Evolutionary conservation across 2,329 filamentous ascomycete species (phyloP), one percentile per base, ranked within the genome.

Genomic region (Claviceps spartinae): DNA sequence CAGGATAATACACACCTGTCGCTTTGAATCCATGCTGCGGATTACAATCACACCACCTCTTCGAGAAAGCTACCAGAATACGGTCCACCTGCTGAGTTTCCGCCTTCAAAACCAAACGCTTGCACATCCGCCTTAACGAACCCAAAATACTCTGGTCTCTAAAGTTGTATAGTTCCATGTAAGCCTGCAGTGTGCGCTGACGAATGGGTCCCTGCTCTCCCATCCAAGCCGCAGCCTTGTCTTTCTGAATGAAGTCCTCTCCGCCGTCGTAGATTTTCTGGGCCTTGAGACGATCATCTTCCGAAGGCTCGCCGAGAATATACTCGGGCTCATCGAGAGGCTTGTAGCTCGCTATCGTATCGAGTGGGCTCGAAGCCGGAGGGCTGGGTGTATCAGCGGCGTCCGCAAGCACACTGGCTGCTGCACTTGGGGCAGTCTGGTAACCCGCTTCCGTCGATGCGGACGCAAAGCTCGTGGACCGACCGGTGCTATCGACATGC

Each of bases 71-170:
- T 61, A 94, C 87, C 56, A 98, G 71, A 54, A 98, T 91, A 37
- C 93, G 85, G 65, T 98, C 93, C 20, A 98, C 88, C 67, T 98
- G 91, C 68, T 98, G 93, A 2, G 90, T 95, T 69, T 98, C 93
- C 42, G 87, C 93, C 58, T 87, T 86, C 53, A 98, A 75, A 4
- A 93, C 76, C 24, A 97, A 74, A 36, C 87, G 84, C 50, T 79
- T 79, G 65, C 93, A 98, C 26, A 98, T 76, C 54, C 83, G 79
- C 26, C 93, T 82, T 56, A 97, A 74, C 7, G 87, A 82, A 40
- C 77, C 75, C 16, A 97, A 75, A 47, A 97, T 84, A 65, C 87
- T 95, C 61, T 86, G 76, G 59, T 85, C 84, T 7, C 79, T 73
- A 71, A 93, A 97, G 63, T 96, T 85, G 64, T 91, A 96, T 11